Evolutionary conservation across 1,139 yeast species (phyloP).

Genomic region (Diutina catenulata): DNA sequence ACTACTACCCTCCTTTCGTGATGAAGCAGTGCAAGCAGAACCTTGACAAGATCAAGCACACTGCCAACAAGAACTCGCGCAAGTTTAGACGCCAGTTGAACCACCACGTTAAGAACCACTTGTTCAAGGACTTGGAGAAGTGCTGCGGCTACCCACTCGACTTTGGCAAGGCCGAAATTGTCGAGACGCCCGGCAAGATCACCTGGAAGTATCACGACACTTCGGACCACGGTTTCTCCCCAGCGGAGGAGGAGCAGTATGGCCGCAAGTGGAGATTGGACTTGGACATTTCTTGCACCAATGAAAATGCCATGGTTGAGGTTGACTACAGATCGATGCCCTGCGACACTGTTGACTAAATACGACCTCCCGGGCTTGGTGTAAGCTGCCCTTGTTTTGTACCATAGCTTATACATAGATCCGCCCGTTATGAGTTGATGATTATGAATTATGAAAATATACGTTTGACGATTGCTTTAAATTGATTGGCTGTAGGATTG

Average conservation of each 20-base stretch:
- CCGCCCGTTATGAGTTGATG: background rate
- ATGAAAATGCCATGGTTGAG: constrained; percentile 48
- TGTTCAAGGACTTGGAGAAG: constrained; percentile 52
- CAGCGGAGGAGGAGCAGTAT: constrained; percentile 30
- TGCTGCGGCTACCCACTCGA: constrained; percentile 49
- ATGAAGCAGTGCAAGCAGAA: constrained; percentile 56
- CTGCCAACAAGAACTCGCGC: constrained; percentile 59
- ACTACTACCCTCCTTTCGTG: constrained; percentile 64
- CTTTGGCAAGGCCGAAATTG: constrained; percentile 36
- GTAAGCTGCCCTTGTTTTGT: too few relatives aligned
- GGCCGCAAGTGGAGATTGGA: constrained; percentile 48
- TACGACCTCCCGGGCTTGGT: background rate
- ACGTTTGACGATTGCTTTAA: background rate
- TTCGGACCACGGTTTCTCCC: constrained; percentile 41
- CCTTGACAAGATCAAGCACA: constrained; percentile 62
- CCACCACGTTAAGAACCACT: constrained; percentile 63
- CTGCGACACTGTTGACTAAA: background rate
- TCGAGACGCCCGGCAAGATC: constrained; percentile 27
- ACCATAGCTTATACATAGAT: too few relatives aligned
- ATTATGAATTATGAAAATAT: background rate
- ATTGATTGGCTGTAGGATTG: too few relatives aligned
- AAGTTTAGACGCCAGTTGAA: constrained; percentile 66
- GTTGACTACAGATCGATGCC: constrained; percentile 45
- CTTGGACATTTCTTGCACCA: constrained; percentile 45
- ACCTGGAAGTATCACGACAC: constrained; percentile 43